Conservation (phyloP, 805 yeast genomes). For the Brettanomyces bruxellensis region DNA sequence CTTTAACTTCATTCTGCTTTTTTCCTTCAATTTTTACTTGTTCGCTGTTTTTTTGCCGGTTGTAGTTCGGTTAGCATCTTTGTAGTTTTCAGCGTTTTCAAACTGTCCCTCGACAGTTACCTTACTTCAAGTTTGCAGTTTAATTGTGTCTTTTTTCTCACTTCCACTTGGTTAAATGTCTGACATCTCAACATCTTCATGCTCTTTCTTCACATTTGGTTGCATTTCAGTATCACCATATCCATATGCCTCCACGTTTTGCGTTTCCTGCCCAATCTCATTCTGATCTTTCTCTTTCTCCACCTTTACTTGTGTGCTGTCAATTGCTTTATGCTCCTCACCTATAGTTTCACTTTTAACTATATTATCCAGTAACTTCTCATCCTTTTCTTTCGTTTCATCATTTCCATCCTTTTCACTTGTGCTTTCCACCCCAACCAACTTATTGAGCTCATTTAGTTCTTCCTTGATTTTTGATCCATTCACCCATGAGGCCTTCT, state of each 20-base stretch:
- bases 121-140: too few relatives aligned
- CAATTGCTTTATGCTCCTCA: not conserved
- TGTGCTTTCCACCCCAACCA: not conserved
- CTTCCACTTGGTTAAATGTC: too few relatives aligned
- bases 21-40: not conserved
- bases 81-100: too few relatives aligned
- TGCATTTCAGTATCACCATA: too few relatives aligned
- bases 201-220: not conserved
- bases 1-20: not conserved
- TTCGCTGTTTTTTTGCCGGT: too few relatives aligned
- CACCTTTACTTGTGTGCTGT: not conserved
- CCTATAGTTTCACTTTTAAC: not conserved
- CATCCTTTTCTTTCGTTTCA: not conserved
- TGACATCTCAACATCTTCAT: not conserved
- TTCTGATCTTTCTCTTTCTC: not conserved
- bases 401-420: not conserved
- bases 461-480: constrained; percentile 45
- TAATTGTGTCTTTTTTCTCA: too few relatives aligned
- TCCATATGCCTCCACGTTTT: too few relatives aligned
- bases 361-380: not conserved
- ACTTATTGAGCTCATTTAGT: constrained; percentile 20
- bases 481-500: constrained; percentile 64
- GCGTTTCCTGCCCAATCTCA: too few relatives aligned
- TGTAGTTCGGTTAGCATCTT: too few relatives aligned
- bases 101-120: too few relatives aligned